Conservation (phyloP, 208 protist genomes). For the Crithidia thermophila region DNA sequence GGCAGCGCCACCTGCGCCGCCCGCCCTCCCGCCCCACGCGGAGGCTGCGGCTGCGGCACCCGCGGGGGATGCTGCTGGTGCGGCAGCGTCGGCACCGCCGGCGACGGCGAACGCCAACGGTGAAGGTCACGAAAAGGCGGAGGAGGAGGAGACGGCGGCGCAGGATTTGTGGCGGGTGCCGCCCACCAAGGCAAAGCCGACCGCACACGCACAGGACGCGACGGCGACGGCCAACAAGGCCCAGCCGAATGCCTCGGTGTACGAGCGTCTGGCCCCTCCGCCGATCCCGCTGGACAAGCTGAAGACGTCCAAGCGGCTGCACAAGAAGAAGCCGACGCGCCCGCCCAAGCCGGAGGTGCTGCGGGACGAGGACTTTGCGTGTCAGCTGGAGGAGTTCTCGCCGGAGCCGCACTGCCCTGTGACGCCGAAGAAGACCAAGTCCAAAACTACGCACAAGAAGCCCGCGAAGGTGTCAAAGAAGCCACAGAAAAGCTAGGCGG, state of each 20-base stretch:
- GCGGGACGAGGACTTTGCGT: conserved; percentile 26
- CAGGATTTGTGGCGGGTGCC: conserved; percentile 11
- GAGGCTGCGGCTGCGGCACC: neutral
- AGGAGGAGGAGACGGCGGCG: conserved; percentile 10
- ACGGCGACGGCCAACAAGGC: too few species aligned
- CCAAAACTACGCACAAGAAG: conserved; percentile 3
- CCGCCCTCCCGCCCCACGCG: neutral
- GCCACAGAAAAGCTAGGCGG: too few species aligned
- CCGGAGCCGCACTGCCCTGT: conserved; percentile 14
- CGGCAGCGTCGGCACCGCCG: neutral
- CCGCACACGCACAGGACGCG: neutral
- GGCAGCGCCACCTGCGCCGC: neutral
- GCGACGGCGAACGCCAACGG: neutral
- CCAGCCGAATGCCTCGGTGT: neutral
- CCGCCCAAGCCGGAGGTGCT: conserved; percentile 19
- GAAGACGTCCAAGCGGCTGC: conserved; percentile 1
- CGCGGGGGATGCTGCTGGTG: neutral
- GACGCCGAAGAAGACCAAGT: conserved; percentile 4
- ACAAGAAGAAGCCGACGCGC: conserved; percentile 17
- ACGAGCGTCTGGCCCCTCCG: conserved; percentile 17
- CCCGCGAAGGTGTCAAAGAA: neutral
- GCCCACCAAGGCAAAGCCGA: conserved; percentile 1
- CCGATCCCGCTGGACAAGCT: conserved; percentile 11
- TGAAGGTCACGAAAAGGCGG: neutral
- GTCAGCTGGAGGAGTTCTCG: conserved; percentile 17